Conservation (phyloP, 1,139 yeast species). For the Taphrina wiesneri region DNA sequence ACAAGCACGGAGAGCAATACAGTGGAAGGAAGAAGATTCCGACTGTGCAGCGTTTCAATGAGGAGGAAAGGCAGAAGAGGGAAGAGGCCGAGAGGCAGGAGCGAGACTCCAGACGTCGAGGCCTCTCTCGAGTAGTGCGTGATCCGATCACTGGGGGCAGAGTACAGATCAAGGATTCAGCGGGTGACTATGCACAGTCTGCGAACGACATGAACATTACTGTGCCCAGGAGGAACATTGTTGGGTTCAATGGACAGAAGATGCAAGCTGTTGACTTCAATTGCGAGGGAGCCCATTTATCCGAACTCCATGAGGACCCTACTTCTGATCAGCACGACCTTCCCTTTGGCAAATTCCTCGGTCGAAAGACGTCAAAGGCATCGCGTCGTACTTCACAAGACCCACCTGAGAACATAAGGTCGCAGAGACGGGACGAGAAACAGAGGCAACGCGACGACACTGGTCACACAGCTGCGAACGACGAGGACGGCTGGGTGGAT, state of each 20-base stretch:
- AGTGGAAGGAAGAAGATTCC: conserved; percentile 1
- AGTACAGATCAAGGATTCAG: conserved; percentile 9
- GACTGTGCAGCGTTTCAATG: conserved; percentile 9
- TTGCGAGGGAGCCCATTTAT: conserved; percentile 10
- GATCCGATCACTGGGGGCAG: conserved; percentile 15
- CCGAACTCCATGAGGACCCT: conserved; percentile 11
- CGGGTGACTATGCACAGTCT: not conserved
- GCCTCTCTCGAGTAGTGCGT: conserved; percentile 13
- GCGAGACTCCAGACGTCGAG: not conserved
- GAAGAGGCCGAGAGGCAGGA: conserved; percentile 12
- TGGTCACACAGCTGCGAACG: conserved; percentile 7
- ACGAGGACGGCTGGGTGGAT: conserved; percentile 25
- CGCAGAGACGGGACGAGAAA: conserved; percentile 4
- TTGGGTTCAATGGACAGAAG: not conserved
- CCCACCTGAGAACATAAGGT: not conserved
- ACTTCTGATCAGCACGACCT: not conserved
- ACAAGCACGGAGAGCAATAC: conserved; percentile 7
- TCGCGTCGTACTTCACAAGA: not conserved
- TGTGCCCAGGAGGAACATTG: conserved; percentile 5
- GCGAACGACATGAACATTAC: conserved; percentile 4
- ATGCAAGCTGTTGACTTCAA: not conserved
- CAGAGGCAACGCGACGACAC: not conserved
- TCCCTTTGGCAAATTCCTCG: not conserved
- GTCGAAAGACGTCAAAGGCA: not conserved
- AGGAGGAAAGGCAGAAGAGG: conserved; percentile 15